Base-by-base conservation (phyloP, 2,329 filamentous ascomycete species). In the Akanthomyces muscarius region DNA sequence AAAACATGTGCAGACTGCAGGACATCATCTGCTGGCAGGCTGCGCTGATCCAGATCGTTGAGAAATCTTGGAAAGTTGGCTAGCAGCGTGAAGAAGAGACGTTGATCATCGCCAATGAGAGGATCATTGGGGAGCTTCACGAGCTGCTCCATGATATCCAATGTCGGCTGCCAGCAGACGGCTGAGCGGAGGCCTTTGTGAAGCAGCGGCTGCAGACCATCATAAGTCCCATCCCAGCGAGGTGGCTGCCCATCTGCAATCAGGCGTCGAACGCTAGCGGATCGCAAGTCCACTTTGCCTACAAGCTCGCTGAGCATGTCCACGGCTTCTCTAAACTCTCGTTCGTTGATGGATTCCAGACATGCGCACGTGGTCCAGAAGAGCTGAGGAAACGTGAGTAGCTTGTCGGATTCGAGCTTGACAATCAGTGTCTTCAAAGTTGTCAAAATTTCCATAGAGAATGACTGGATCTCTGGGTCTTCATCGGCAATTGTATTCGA, bases 331-430 rank as follows among this genome's bases (percentile, higher is more conserved):
- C 95, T 84, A 66, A 97, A 99, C 71, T 99, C 95, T 25, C 89
- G 86, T 75, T 99, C 96, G 67, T 98, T 96, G 71, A 98, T 96
- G 0, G 95, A 98, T 71, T 98, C 93, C 23, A 99, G 79, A 72
- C 95, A 99, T 13, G 95, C 95, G 70, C 93, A 97, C 0, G 91
- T 97, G 0, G 94, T 96, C 96, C 96, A 99, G 76, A 99, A 98
- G 1, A 99, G 80, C 71, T 98, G 94, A 1, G 95, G 95, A 67
- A 97, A 97, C n/a, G 88, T 87, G 54, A 96, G 77, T 2, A 99
- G 81, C 72, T 93, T 89, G 44, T 89, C 85, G 0, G 89, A 83
- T 23, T 93, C 88, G 33, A 98, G 79, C 62, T 94, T 95, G 67
- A 87, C 85, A 63, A 99, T 96, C 51, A 99, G 89, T 0, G 92